Base-by-base conservation (phyloP, 805 yeast species). In the Wickerhamiella bombiphila region DNA sequence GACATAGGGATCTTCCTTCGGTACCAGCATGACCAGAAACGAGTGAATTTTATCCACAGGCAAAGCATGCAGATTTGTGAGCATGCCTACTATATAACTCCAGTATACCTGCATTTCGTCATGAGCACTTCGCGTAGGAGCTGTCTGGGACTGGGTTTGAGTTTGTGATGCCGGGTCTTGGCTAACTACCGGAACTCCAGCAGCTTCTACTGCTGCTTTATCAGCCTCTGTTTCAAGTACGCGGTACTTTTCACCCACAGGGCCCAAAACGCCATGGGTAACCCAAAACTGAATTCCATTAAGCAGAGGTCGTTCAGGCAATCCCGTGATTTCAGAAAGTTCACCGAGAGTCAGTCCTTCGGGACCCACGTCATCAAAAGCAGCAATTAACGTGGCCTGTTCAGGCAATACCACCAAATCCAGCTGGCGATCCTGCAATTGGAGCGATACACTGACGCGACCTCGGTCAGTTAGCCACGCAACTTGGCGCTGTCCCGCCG, bases 241-340 rank as follows among this genome's bases (percentile, higher is more conserved):
- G 7, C 50, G 56, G 50, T 59, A 72, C 15, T 46, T 35, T n/a
- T 58, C 60, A 5, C 56, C 58, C 1, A 60, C 53, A 32, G 66
- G 66, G 2, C 55, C 42, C 4, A 86, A 47, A 0, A 83, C 71
- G 0, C 69, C 72, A 34, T 67, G 56, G 16, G 66, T 61, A 2
- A 70, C 67, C 96, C 96, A 86, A 50, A 67, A 81, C 3, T 56
- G 42, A 4, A 76, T 46, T 0, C 67, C 59, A 2, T 55, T 55
- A 2, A 47, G 49, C 0, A 69, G 72, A 13, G 57, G 35, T 13
- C 61, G 59, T 3, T 59, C 53, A 1, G 63, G 55, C 65, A 78
- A 65, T 2, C 60, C 57, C 14, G 76, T 54, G 11, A 48, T 42
- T 32, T 46, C 44, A 15, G 50, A 41, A 3, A 73, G 52, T 3